Evolutionary conservation across 345 rosid species (phyloP).

Genomic region (Eucalyptus decipiens): DNA sequence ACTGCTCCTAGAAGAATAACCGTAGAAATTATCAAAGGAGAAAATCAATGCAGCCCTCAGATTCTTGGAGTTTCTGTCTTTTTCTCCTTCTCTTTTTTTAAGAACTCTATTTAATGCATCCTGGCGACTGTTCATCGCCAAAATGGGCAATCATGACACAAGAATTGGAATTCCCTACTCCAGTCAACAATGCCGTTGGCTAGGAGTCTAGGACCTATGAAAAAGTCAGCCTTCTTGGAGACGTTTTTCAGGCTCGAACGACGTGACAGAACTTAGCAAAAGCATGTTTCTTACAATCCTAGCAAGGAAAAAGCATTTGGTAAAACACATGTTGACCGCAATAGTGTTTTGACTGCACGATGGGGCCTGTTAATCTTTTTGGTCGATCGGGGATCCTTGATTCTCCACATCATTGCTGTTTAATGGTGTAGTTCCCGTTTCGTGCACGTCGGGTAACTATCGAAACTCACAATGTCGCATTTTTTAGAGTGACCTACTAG

Average conservation of each 20-base stretch:
- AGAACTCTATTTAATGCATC: neutral
- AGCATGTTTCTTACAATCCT: neutral
- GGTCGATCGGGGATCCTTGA: neutral
- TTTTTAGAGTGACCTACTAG: neutral
- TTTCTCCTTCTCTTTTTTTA: accelerated
- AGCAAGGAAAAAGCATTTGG: neutral
- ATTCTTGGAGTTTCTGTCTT: neutral
- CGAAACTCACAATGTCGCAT: neutral
- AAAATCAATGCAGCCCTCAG: neutral
- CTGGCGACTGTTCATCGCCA: neutral
- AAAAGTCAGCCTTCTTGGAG: neutral
- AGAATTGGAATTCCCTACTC: neutral
- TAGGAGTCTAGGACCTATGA: neutral
- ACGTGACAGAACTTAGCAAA: neutral
- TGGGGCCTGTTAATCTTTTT: neutral
- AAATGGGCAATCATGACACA: neutral
- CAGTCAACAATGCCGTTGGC: neutral
- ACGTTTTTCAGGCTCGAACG: neutral
- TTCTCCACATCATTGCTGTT: neutral
- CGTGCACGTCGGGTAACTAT: neutral
- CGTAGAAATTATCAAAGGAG: neutral
- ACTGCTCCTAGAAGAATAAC: neutral
- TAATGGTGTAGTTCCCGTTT: neutral
- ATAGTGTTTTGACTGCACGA: neutral
- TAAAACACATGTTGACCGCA: neutral